Evolutionary conservation across 331 rosid species (phyloP), one percentile per base, ranked within the genome.

Genomic region (Spiraea crenata): DNA sequence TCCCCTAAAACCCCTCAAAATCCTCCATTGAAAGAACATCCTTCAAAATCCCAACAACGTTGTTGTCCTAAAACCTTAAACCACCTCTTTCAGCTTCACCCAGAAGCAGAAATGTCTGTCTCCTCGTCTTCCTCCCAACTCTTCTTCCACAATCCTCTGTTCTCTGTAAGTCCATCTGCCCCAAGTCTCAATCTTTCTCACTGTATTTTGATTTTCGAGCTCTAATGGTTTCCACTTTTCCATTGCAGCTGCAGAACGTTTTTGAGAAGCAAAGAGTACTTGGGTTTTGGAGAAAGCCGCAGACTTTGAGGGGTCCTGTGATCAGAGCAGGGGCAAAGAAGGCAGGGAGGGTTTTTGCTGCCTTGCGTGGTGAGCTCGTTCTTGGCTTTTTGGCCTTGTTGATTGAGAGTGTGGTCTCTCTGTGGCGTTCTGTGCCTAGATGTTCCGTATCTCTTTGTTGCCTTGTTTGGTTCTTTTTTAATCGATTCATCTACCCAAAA

Each of bases 281-380:
- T 82, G 83, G 72, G 74, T 65, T 82, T 69, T 72, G 83, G 66
- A 84, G 54, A 84, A 84, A 35, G 13, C 60, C 75, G 3, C 38
- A 44, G 25, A 16, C 71, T 42, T 51, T 63, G 41, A 76, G 80
- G 60, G 69, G 40, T 3, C 44, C 63, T 12, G 84, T 70, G 67
- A 80, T 89, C 34, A 81, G 85, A 39, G 92, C 98, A 13, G 92
- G 95, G 42, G 89, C 48, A 81, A 69, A 74, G 98, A 88, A 57
- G 87, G 96, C 75, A 84, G 96, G 54, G 77, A 85, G 44, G 85
- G 84, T 25, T 25, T 25, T 2, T 25, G 31, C 31, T 25, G 31
- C 31, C 31, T 2, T 25, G 31, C 31, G 31, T 25, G 31, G 31
- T 25, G 1, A 25, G 31, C 31, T 25, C 2, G 31, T 25, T 25